Evolutionary conservation across 2,329 filamentous ascomycete species (phyloP).

Genomic region (Aspergillus sergii): DNA sequence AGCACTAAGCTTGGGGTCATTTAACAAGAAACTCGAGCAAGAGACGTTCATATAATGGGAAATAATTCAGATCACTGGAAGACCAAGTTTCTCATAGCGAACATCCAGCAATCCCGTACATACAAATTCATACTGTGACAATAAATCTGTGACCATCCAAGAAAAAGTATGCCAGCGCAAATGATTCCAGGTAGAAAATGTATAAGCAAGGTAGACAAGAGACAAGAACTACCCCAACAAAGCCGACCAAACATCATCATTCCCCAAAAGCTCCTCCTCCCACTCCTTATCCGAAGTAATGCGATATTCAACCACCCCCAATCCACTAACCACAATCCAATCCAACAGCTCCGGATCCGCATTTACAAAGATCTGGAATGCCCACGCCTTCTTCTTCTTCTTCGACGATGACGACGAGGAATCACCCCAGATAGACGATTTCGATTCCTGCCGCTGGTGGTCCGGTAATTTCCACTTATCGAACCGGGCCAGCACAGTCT

Average conservation of each 20-base stretch:
- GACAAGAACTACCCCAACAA: background rate
- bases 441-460: background rate
- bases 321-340: background rate
- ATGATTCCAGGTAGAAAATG: too few species aligned
- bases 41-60: too few species aligned
- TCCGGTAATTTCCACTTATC: background rate
- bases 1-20: too few species aligned
- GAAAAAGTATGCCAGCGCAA: too few species aligned
- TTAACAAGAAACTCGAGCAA: too few species aligned
- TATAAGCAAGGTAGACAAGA: background rate
- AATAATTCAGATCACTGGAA: too few species aligned
- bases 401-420: background rate
- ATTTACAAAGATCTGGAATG: background rate
- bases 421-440: background rate
- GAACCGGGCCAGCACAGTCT: background rate
- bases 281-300: background rate
- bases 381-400: background rate
- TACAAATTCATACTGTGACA: too few species aligned
- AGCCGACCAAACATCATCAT: background rate
- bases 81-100: too few species aligned
- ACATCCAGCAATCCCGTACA: too few species aligned
- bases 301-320: background rate
- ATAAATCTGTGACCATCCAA: too few species aligned
- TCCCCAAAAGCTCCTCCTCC: background rate
- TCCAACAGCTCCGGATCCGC: background rate